Base-by-base conservation (phyloP, 805 yeast species). In the Wickerhamomyces ciferrii region DNA sequence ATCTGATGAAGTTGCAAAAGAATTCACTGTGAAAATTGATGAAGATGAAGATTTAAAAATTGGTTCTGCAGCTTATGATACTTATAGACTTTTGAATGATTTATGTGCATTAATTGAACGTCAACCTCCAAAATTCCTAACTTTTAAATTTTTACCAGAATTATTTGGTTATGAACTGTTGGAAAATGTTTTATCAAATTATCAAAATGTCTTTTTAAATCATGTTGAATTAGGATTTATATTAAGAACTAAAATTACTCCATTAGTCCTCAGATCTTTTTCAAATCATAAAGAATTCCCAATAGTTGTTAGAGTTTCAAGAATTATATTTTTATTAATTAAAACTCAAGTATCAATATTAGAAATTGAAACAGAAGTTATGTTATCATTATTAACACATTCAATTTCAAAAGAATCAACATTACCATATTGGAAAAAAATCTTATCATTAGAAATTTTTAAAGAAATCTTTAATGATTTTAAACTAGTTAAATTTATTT, bases 291-390 rank as follows among this genome's bases (percentile, higher is more conserved):
- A 72, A 35, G 82, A 76, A 32, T 92, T 90, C 58, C 74, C 95
- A 0, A 72, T 84, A 14, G 77, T 81, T 42, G 84, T 87, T 2
- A 74, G 98, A 52, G 85, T 87, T 5, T 78, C 88, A 39, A 74
- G 98, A 43, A 74, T 90, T 10, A 73, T 88, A 15, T 72, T 75
- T 35, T 67, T 89, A 4, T 61, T 92, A 38, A 63, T 90, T 5
- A 69, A 77, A 31, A 59, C 67, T 10, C 80, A 82, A 23, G 70
- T 90, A 19, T 65, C 72, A 0, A 73, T 79, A 7, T 65, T 92
- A 34, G 84, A 79, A 43, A 75, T 85, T 29, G 97, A 92, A 62
- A 74, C 87, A 23, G 97, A 90, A 57, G 90, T 89, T 7, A 79
- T 91, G 2, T 65, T 92, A 15, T 82, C 95, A 0, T 69, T 86